These are phyloP conservation scores for Beverwykella pulmonaria DNA, from an alignment of 495 filamentous ascomycete genomes.

Conservation along the genomic window DNA sequence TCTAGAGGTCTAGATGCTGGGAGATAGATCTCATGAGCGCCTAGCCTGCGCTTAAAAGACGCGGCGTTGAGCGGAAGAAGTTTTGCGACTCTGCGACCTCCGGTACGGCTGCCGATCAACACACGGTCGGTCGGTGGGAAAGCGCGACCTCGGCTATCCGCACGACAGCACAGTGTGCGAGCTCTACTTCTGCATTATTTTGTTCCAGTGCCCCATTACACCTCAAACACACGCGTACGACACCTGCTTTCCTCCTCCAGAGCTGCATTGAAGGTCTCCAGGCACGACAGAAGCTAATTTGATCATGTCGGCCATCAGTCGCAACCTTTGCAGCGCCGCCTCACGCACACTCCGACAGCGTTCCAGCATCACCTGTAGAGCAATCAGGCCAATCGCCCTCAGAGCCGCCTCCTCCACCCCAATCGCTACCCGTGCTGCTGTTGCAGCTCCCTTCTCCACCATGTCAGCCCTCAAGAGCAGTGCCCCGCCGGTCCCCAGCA, in stretches of 20 bases:
- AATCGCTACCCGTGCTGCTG: slow-evolving; percentile 27
- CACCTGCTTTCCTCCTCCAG: slow-evolving; percentile 19
- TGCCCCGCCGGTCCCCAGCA: slow-evolving; percentile 52
- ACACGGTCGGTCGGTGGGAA: neutral
- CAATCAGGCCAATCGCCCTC: slow-evolving; percentile 33
- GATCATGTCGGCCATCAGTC: slow-evolving; percentile 44
- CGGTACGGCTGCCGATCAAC: neutral
- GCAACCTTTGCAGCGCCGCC: slow-evolving; percentile 39
- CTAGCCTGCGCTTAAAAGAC: neutral
- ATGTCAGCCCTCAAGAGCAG: slow-evolving; percentile 58
- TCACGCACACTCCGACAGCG: slow-evolving; percentile 40
- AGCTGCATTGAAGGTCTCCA: slow-evolving; percentile 27
- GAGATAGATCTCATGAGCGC: neutral
- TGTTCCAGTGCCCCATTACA: neutral
- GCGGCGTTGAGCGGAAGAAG: slow-evolving; percentile 6
- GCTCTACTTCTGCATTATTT: neutral
- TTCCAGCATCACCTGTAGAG: slow-evolving; percentile 28
- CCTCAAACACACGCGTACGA: slow-evolving; percentile 25
- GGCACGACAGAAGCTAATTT: slow-evolving; percentile 35
- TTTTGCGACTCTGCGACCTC: slow-evolving; percentile 10
- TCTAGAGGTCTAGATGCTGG: neutral
- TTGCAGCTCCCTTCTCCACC: slow-evolving; percentile 57
- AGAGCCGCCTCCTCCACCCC: slow-evolving; percentile 26
- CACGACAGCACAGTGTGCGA: neutral
- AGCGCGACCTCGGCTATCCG: neutral